phyloP scores from a whole-genome alignment of 1,284 basidiomycete genomes.

The Sporisorium graminicola region DNA sequence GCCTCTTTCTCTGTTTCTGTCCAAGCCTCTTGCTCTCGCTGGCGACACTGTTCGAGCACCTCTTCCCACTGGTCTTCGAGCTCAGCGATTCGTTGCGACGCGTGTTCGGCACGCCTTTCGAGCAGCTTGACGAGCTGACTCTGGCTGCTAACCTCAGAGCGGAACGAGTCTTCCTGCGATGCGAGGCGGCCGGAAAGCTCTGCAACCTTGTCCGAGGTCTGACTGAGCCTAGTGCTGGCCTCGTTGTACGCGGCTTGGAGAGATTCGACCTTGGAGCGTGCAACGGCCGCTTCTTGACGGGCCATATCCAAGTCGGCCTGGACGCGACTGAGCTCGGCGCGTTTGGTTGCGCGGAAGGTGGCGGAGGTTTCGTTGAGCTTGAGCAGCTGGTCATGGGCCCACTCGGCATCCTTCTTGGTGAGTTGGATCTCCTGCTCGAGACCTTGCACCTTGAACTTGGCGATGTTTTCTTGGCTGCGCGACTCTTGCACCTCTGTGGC shows the following conservation, averaged over 20 bases:
- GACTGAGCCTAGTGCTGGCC: conserved; percentile 78
- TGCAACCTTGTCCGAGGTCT: conserved; percentile 79
- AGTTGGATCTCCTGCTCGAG: conserved; percentile 82
- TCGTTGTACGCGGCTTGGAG: conserved; percentile 78
- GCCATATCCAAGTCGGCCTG: conserved; percentile 80
- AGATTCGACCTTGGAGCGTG: conserved; percentile 77
- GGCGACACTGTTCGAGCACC: conserved; percentile 78
- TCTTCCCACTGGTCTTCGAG: conserved; percentile 83
- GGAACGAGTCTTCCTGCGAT: conserved; percentile 82
- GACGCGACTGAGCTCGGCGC: conserved; percentile 79
- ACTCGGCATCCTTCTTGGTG: conserved; percentile 79
- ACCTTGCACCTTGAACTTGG: conserved; percentile 81
- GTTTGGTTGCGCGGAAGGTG: conserved; percentile 67
- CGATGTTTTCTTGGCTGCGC: conserved; percentile 56
- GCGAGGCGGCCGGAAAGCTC: conserved; percentile 80
- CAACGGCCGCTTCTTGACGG: conserved; percentile 76
- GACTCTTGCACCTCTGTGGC: conserved; percentile 57
- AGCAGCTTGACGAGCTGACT: conserved; percentile 81
- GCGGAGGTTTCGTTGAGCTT: conserved; percentile 54
- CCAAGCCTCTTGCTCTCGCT: conserved; percentile 76
- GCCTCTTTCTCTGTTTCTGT: conserved; percentile 77
- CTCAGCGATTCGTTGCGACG: conserved; percentile 80
- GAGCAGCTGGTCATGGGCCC: conserved; percentile 69
- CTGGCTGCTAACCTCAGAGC: conserved; percentile 79
- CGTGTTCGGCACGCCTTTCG: conserved; percentile 83